A percentile compares a stretch with the other conserved stretches of the same genome.
phyloP scores from a whole-genome alignment of 192 early-diverging fungal genomes.

The Entophlyctis helioformis region DNA sequence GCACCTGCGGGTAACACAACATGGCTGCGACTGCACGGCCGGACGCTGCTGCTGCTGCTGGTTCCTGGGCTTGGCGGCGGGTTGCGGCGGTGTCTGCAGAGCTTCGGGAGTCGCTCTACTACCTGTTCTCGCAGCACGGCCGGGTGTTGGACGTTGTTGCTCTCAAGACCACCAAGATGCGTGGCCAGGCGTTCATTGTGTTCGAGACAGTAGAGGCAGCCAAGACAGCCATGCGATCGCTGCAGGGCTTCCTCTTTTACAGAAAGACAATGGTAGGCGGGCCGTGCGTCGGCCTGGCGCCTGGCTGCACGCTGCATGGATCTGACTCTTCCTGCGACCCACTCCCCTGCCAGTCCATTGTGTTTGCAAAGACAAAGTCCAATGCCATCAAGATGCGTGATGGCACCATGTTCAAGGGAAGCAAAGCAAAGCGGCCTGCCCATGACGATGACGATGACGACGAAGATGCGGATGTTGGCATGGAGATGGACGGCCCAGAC shows the following conservation, averaged over 20 bases:
- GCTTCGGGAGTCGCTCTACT: slow-evolving; percentile 58
- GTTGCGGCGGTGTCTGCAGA: slow-evolving; percentile 66
- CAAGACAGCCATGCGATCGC: slow-evolving; percentile 70
- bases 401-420: slow-evolving; percentile 23
- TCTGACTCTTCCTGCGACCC: slow-evolving; percentile 1
- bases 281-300: too few relatives aligned
- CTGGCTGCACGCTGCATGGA: too few relatives aligned
- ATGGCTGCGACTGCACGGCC: neutral
- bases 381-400: slow-evolving; percentile 59
- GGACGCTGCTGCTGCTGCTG: neutral
- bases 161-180: slow-evolving; percentile 64
- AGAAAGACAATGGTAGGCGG: slow-evolving; percentile 65
- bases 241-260: slow-evolving; percentile 84
- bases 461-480: slow-evolving; percentile 10
- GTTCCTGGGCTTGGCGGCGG: neutral
- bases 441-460: slow-evolving; percentile 14
- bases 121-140: slow-evolving; percentile 79
- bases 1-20: neutral
- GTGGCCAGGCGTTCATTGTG: slow-evolving; percentile 91
- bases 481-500: too few relatives aligned
- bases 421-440: slow-evolving; percentile 4
- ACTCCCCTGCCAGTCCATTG: slow-evolving; percentile 51
- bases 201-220: slow-evolving; percentile 76
- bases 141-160: slow-evolving; percentile 80
- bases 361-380: slow-evolving; percentile 66